Percentiles rank a stretch among this genome's conserved stretches.
Evolutionary conservation across 1,284 basidiomycete genomes (phyloP).

Genomic region (Rhodofomes roseus): DNA sequence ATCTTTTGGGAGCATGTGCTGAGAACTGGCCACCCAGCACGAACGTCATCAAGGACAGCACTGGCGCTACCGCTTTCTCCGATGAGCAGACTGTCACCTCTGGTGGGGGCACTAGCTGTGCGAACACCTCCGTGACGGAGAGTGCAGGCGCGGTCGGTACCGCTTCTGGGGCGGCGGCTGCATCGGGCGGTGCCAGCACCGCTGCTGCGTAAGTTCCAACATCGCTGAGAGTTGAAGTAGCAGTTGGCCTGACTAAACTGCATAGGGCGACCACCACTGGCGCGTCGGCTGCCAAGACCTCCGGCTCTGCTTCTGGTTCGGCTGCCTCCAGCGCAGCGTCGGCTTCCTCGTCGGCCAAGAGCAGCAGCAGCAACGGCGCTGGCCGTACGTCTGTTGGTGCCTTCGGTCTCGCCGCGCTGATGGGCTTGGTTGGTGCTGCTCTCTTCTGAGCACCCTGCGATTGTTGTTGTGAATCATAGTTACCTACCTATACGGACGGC

Average conservation of each 20-base stretch:
- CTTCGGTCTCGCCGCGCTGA: slow-evolving; percentile 39
- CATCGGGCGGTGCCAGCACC: background rate
- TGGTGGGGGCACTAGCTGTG: slow-evolving; percentile 38
- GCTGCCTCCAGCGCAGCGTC: slow-evolving; percentile 8
- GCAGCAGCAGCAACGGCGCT: slow-evolving; percentile 11
- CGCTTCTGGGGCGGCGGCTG: slow-evolving; percentile 2
- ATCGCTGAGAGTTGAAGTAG: background rate
- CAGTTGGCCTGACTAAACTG: background rate
- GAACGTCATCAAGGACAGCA: slow-evolving; percentile 52
- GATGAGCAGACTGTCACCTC: slow-evolving; percentile 48
- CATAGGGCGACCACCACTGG: slow-evolving; percentile 15
- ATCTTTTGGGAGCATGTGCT: background rate
- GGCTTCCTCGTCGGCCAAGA: slow-evolving; percentile 9
- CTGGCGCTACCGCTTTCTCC: slow-evolving; percentile 54
- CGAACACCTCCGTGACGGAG: slow-evolving; percentile 18
- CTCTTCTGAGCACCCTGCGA: slow-evolving; percentile 33
- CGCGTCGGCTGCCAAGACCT: slow-evolving; percentile 16
- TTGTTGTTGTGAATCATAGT: slow-evolving; percentile 2
- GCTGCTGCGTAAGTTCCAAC: background rate
- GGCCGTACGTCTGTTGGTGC: slow-evolving; percentile 23
- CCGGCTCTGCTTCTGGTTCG: slow-evolving; percentile 14
- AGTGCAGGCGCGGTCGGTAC: slow-evolving; percentile 16
- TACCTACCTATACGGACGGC: background rate
- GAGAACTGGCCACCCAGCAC: slow-evolving; percentile 36
- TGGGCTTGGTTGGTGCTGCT: slow-evolving; percentile 47